A percentile compares a stretch with the other conserved stretches of the same genome.
Evolutionary conservation across 1,284 basidiomycete species (phyloP).

Genomic region (Puccinia brachypodii): DNA sequence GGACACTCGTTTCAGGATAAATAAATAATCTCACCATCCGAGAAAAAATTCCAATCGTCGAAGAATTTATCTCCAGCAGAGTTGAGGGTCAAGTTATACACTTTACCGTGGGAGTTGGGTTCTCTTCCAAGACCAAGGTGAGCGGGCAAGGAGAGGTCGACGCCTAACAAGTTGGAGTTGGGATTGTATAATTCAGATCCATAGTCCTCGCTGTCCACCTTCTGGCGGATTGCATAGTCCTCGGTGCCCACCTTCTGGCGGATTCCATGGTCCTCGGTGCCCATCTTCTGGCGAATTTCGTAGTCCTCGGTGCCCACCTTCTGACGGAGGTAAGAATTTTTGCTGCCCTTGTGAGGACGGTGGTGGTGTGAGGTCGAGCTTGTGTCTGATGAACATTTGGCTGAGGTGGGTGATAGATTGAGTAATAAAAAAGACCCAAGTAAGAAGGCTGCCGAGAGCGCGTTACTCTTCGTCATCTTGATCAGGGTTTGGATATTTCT

Average conservation of each 20-base stretch:
- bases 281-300: no score
- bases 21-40: conserved; percentile 24
- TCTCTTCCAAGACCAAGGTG: not conserved
- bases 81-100: conserved; percentile 21
- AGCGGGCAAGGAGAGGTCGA: not conserved
- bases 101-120: not conserved
- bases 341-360: not conserved
- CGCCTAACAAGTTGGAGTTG: not conserved
- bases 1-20: not conserved
- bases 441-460: not conserved
- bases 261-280: no score
- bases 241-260: not conserved
- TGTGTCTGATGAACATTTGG: not conserved
- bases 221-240: no score
- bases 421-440: not conserved
- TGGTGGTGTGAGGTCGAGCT: not conserved
- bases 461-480: not conserved
- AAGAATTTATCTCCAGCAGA: conserved; percentile 38
- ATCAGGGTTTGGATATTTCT: not conserved
- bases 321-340: not conserved
- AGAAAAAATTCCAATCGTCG: conserved; percentile 46
- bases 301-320: no score
- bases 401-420: not conserved
- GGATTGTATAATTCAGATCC: conserved; percentile 4
- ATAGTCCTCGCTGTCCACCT: not conserved